phyloP scores from a whole-genome alignment of 345 rosid species.

The Arabidopsis suecica region DNA sequence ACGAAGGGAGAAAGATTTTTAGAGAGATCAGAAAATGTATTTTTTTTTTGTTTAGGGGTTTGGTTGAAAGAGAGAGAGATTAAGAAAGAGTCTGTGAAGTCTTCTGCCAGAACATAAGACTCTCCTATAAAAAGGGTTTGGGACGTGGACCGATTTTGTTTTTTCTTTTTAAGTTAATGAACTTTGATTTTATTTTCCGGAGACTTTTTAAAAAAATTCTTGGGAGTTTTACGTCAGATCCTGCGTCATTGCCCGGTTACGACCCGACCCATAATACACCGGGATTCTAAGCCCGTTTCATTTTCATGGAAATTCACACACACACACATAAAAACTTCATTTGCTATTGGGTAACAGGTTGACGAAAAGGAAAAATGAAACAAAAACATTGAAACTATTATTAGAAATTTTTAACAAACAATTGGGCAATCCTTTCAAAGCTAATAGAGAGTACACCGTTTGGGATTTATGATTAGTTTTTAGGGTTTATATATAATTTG shows the following conservation, averaged over 20 bases:
- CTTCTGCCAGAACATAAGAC: conserved; percentile 64
- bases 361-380: not conserved
- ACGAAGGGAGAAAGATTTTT: conserved; percentile 17
- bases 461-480: not conserved
- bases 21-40: conserved; percentile 14
- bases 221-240: conserved; percentile 53
- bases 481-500: not conserved
- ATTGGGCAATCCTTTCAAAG: not conserved
- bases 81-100: conserved; percentile 66
- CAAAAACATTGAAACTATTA: not conserved
- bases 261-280: conserved; percentile 17
- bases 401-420: too few relatives aligned
- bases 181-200: conserved; percentile 17
- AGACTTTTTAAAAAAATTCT: not conserved
- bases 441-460: not conserved
- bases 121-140: conserved; percentile 85
- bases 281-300: not conserved
- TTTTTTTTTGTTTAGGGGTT: conserved; percentile 20
- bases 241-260: conserved; percentile 58
- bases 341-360: not conserved
- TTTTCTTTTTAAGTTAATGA: not conserved
- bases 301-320: not conserved
- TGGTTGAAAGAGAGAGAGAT: conserved; percentile 22
- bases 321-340: not conserved
- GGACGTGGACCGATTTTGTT: conserved; percentile 52